These are phyloP conservation scores for Phycomyces nitens DNA, from an alignment of 192 early-diverging fungal species.

Conservation along the genomic window DNA sequence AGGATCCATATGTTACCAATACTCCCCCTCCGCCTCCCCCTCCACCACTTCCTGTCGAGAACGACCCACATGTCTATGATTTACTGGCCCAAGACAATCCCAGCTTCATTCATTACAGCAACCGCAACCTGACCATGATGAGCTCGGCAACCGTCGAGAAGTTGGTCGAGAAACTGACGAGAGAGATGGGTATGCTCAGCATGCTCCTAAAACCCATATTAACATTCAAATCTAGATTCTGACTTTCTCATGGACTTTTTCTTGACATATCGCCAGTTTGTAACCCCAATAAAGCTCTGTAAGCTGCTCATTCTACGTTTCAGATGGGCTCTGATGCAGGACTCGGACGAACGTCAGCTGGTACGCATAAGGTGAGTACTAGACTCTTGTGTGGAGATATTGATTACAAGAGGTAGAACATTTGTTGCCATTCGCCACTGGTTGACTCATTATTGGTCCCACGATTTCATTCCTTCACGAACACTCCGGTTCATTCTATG, in stretches of 20 bases:
- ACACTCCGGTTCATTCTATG: constrained; percentile 47
- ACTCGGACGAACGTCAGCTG: constrained; percentile 37
- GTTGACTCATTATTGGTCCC: constrained; percentile 48
- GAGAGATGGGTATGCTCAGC: constrained; percentile 39
- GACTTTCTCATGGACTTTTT: constrained; percentile 53
- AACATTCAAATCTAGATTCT: constrained; percentile 33
- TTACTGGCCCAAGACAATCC: constrained; percentile 24
- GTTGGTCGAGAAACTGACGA: constrained; percentile 53
- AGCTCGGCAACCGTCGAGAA: constrained; percentile 50
- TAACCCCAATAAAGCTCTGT: constrained; percentile 50
- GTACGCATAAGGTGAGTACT: constrained; percentile 47
- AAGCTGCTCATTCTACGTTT: constrained; percentile 52
- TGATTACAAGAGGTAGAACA: constrained; percentile 28
- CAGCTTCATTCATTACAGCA: constrained; percentile 38
- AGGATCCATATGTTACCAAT: background rate
- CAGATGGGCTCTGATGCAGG: constrained; percentile 46
- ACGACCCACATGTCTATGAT: constrained; percentile 42
- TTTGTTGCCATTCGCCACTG: constrained; percentile 56
- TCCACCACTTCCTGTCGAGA: constrained; percentile 39
- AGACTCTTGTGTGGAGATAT: background rate
- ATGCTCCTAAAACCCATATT: background rate
- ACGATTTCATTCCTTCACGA: constrained; percentile 47
- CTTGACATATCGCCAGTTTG: constrained; percentile 51
- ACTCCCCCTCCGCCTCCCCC: background rate
- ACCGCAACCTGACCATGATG: constrained; percentile 17